Conservation (phyloP, 768 basidiomycete species). For the Termitomyces heimii region DNA sequence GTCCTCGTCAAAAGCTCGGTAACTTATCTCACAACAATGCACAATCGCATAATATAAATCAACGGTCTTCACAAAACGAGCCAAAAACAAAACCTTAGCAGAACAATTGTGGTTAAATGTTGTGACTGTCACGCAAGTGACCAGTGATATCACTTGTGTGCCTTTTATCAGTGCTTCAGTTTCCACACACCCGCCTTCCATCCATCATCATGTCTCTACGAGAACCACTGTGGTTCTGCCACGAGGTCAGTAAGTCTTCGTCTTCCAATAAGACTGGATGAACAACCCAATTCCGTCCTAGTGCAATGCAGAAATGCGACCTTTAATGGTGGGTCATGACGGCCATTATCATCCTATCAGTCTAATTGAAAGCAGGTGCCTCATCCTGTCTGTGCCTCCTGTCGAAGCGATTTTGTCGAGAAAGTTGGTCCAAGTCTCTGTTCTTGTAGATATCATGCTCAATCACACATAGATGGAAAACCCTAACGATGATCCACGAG, state of each 20-base stretch:
- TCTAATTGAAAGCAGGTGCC: slow-evolving; percentile 46
- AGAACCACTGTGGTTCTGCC: slow-evolving; percentile 77
- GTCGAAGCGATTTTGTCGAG: slow-evolving; percentile 79
- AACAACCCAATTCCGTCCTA: slow-evolving; percentile 19
- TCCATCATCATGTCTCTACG: slow-evolving; percentile 51
- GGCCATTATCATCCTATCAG: neutral
- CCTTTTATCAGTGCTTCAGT: slow-evolving; percentile 9
- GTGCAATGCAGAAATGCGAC: slow-evolving; percentile 88
- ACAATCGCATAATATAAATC: too few species aligned
- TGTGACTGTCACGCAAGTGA: slow-evolving; percentile 7
- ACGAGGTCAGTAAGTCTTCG: slow-evolving; percentile 42
- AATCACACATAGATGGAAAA: slow-evolving; percentile 58
- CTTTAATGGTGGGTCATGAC: slow-evolving; percentile 59
- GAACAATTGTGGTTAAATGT: too few species aligned
- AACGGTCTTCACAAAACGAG: too few species aligned
- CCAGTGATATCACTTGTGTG: slow-evolving; percentile 2
- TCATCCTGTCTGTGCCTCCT: slow-evolving; percentile 79
- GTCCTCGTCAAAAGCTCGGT: too few species aligned
- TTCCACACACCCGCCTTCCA: slow-evolving; percentile 2
- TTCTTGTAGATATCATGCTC: slow-evolving; percentile 3
- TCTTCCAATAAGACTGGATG: neutral
- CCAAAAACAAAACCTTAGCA: too few species aligned
- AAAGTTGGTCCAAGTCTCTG: slow-evolving; percentile 36
- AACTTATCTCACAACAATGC: too few species aligned
- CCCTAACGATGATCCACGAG: slow-evolving; percentile 67